phyloP scores from a whole-genome alignment of 2,329 filamentous ascomycete genomes.

The Diplodia mutila region DNA sequence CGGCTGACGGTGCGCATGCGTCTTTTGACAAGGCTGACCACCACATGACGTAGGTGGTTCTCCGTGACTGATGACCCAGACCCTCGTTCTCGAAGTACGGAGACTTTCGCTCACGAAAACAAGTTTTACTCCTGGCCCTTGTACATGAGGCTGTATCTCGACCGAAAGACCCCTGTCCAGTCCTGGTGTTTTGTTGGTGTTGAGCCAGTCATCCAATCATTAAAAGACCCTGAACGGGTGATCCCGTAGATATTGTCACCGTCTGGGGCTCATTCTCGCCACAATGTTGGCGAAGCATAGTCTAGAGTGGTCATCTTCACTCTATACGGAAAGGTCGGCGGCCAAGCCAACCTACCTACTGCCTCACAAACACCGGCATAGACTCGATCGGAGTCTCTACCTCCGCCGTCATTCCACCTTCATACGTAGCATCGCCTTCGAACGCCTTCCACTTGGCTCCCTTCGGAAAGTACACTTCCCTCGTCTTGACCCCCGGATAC shows the following conservation, averaged over 20 bases:
- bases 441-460: slow-evolving; percentile 52
- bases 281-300: not conserved
- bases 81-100: not conserved
- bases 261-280: not conserved
- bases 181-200: not conserved
- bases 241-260: not conserved
- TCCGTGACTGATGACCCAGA: not conserved
- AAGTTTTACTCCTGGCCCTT: not conserved
- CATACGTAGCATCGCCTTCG: slow-evolving; percentile 34
- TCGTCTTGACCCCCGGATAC: slow-evolving; percentile 49
- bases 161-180: not conserved
- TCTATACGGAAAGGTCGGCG: not conserved
- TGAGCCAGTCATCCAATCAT: not conserved
- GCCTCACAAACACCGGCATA: slow-evolving; percentile 53
- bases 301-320: not conserved
- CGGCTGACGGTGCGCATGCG: not conserved
- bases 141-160: not conserved
- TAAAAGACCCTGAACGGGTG: not conserved
- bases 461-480: slow-evolving; percentile 58
- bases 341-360: not conserved
- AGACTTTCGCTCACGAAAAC: not conserved
- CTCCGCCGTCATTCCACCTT: slow-evolving; percentile 48
- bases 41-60: not conserved
- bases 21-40: not conserved
- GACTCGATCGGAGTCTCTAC: slow-evolving; percentile 50